Evolutionary conservation across 2,329 filamentous ascomycete species (phyloP).

Genomic region (Stemphylium vesicarium): DNA sequence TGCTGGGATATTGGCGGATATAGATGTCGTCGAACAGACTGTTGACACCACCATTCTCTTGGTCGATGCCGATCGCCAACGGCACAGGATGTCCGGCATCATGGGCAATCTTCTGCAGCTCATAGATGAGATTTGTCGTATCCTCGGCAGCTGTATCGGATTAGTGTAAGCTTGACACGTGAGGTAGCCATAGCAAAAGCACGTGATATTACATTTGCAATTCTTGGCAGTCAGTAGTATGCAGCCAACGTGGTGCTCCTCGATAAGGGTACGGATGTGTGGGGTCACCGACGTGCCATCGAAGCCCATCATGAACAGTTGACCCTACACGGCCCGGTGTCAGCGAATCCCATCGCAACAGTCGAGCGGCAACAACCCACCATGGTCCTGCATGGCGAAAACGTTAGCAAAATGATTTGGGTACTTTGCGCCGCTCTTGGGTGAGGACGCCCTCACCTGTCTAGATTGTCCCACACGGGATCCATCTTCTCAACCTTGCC

Average conservation of each 20-base stretch:
- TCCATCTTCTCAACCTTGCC: slow-evolving; percentile 53
- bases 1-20: slow-evolving; percentile 94
- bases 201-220: slow-evolving; percentile 69
- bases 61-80: slow-evolving; percentile 87
- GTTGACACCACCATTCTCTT: slow-evolving; percentile 98
- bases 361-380: slow-evolving; percentile 38
- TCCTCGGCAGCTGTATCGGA: slow-evolving; percentile 78
- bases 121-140: slow-evolving; percentile 84
- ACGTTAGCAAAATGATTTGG: slow-evolving; percentile 42
- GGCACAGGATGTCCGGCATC: slow-evolving; percentile 89
- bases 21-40: slow-evolving; percentile 95
- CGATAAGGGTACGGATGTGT: slow-evolving; percentile 80
- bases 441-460: slow-evolving; percentile 65
- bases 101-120: slow-evolving; percentile 90
- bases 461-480: slow-evolving; percentile 72
- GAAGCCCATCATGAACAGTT: slow-evolving; percentile 84
- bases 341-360: slow-evolving; percentile 32
- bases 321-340: slow-evolving; percentile 66
- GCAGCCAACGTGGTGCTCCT: slow-evolving; percentile 85
- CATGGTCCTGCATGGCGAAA: slow-evolving; percentile 51
- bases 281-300: slow-evolving; percentile 84
- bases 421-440: slow-evolving; percentile 34
- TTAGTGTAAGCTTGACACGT: slow-evolving; percentile 23
- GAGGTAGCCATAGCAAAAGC: slow-evolving; percentile 11
- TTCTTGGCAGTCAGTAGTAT: slow-evolving; percentile 86